Conservation (phyloP, 2,329 filamentous ascomycete species). For the Tolypocladium album region DNA sequence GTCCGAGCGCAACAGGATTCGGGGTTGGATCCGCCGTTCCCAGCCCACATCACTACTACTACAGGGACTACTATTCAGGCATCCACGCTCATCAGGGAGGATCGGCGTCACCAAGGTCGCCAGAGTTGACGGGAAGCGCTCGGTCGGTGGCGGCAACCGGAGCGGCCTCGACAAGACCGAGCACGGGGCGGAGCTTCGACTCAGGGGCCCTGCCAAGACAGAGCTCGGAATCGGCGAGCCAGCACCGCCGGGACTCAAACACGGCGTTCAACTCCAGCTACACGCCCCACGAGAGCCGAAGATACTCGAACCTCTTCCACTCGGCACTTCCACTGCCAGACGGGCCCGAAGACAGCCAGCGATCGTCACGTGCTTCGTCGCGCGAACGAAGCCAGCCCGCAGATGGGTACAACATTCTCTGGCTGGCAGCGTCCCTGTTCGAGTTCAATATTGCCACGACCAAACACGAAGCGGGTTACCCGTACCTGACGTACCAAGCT, state of each 20-base stretch:
- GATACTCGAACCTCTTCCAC: constrained; percentile 71
- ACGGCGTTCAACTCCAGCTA: constrained; percentile 42
- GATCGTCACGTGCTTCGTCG: constrained; percentile 49
- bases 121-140: constrained; percentile 39
- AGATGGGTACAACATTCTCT: constrained; percentile 63
- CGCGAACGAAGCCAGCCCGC: constrained; percentile 42
- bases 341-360: constrained; percentile 39
- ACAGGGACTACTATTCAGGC: constrained; percentile 41
- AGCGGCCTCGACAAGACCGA: constrained; percentile 35
- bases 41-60: constrained; percentile 44
- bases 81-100: constrained; percentile 34
- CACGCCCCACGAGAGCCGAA: constrained; percentile 34
- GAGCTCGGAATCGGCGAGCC: constrained; percentile 38
- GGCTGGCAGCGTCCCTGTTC: constrained; percentile 86
- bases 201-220: constrained; percentile 38
- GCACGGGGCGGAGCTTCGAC: constrained; percentile 50
- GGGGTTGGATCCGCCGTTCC: constrained; percentile 19
- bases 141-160: constrained; percentile 32
- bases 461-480: constrained; percentile 86
- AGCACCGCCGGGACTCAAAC: constrained; percentile 41
- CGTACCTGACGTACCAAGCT: constrained; percentile 89
- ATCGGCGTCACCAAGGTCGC: constrained; percentile 45
- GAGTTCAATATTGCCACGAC: constrained; percentile 95
- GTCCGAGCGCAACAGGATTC: constrained; percentile 19
- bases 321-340: constrained; percentile 78